Base-by-base conservation (phyloP, 495 filamentous ascomycete species). In the Aspergillus ellipticus region DNA sequence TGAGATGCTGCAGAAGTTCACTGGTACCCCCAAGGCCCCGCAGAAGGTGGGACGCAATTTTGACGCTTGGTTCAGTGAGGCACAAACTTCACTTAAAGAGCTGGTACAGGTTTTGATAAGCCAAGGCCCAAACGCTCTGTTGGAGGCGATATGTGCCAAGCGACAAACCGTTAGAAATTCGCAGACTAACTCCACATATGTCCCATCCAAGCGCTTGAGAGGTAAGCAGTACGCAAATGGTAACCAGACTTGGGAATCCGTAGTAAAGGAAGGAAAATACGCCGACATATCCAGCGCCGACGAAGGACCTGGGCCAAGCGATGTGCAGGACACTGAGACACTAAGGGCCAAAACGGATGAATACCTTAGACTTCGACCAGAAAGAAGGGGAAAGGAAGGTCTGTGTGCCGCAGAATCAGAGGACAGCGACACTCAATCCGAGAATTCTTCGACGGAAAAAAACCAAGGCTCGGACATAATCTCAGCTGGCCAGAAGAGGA, bases 11-110 rank as follows among this genome's bases (percentile, higher is more conserved):
- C 73, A 81, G 20, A 54, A 66, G 10, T 81, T 87, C 53, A 75
- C 81, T 1, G 82, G 78, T 11, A 68, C 77, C 31, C 72, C 78
- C n/a, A 57, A 65, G 21, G 64, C 66, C 26, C 75, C 77, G 8
- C 41, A 56, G 2, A 72, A 64, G 10, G 63, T 69, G 59, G 78
- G 73, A 9, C 71, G 81, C 0, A 68, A 68, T 15, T 84, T 81
- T 51, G 71, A 74, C 33, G 66, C 71, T 39, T 89, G 85, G 85
- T 77, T 84, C 42, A 54, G 70, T 19, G 69, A 69, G 49, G 77
- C 80, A 2, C 57, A 66, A 4, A 48, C 39, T 2, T 66, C 70
- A 16, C 55, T 86, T 21, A 68, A 56, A n/a, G 64, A 66, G 1
- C 71, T 79, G 33, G 66, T 84, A 6, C 54, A 69, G 3, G 51